Evolutionary conservation across 345 rosid species (phyloP).

Genomic region (Trapa bicornis): DNA sequence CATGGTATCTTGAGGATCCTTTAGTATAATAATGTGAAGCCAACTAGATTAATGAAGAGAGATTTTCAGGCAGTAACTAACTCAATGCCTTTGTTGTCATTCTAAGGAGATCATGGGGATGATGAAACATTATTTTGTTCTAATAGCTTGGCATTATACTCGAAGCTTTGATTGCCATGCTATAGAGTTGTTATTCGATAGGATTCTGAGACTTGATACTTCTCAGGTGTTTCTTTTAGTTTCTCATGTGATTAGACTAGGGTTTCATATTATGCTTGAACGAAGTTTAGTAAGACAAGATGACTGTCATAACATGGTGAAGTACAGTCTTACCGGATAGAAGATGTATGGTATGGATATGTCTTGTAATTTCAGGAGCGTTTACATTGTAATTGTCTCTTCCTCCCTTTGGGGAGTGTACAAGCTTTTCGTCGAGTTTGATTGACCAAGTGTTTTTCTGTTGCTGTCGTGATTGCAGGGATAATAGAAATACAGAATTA

Average conservation of each 20-base stretch:
- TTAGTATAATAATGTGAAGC: slow-evolving; percentile 66
- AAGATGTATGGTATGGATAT: background rate
- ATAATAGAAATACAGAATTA: too few species aligned
- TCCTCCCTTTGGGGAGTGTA: too few species aligned
- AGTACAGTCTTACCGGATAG: too few species aligned
- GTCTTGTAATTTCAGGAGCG: background rate
- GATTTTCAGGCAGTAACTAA: slow-evolving; percentile 47
- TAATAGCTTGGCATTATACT: background rate
- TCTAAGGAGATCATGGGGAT: background rate
- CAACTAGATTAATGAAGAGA: slow-evolving; percentile 65
- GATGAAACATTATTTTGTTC: background rate
- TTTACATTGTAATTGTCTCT: background rate
- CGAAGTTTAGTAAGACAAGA: background rate
- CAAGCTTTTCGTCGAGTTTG: too few species aligned
- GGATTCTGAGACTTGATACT: slow-evolving; percentile 82
- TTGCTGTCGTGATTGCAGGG: background rate
- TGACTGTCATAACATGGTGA: background rate
- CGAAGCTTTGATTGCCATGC: slow-evolving; percentile 80
- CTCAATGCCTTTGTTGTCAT: background rate
- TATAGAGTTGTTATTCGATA: slow-evolving; percentile 64
- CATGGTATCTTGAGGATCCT: slow-evolving; percentile 65
- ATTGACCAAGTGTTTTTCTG: background rate
- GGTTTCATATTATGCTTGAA: background rate
- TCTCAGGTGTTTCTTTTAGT: slow-evolving; percentile 39
- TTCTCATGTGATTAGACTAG: background rate